Evolutionary conservation across 2,329 filamentous ascomycete genomes (phyloP), one percentile per base, ranked within the genome.

Genomic region (Microcyclosporella mali): DNA sequence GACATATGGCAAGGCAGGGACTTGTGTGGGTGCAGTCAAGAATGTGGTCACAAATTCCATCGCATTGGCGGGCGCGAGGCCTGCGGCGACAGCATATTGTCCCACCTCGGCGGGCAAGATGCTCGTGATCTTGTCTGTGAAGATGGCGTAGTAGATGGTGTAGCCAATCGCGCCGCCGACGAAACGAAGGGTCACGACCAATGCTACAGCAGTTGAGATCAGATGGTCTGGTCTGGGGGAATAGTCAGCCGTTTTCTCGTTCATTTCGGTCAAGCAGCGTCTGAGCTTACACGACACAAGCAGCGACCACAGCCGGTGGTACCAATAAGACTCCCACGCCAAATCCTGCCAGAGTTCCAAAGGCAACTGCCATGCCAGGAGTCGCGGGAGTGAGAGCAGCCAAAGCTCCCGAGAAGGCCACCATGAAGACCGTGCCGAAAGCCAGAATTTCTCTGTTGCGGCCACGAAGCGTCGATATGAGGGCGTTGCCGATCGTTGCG

Each of bases 301-400:
- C 21, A 25, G 77, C 46, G 41, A 84, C 79, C 49, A 83, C 79
- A 1, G 76, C 78, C 2, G 77, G 74, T 1, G 81, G 81, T 8
- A 84, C 75, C 14, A 83, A 74, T 36, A 84, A 78, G 2, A 77
- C 81, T 4, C 81, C 81, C 3, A 84, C 76, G 10, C 81, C 81
- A 4, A 83, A 62, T 2, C 76, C 74, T 1, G 79, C 78, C 4
- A 84, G 57, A 11, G 75, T 66, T n/a, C 83, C 67, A 14, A 82
- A 78, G n/a, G 77, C 78, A 1, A 80, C 42, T 45, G 27, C 11
- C 9, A 32, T 25, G 3, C 4, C 8, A 7, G 18, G 31, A 8
- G 33, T 28, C 15, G 12, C 11, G 19, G 9, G 17, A 14, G 21
- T 14, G 14, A 18, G 8, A 21, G 12, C 7, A 15, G 16, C 16